These are phyloP conservation scores for Agaricales sp. DNA, from an alignment of 1,284 basidiomycete species.

Conservation along the genomic window DNA sequence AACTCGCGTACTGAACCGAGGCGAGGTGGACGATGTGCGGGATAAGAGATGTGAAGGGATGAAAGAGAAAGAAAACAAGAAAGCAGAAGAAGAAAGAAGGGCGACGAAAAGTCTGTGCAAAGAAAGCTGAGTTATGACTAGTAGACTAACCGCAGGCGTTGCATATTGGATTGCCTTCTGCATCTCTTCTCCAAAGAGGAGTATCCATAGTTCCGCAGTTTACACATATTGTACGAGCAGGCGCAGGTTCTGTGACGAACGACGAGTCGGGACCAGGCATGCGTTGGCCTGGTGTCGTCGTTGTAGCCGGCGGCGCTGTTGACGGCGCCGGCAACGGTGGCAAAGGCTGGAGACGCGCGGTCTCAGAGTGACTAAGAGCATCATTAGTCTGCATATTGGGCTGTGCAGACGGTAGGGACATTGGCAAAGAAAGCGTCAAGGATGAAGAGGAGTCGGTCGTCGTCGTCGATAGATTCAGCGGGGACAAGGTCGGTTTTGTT, in stretches of 20 bases:
- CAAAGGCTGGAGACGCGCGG: not conserved
- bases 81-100: slow-evolving; percentile 13
- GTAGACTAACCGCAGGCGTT: slow-evolving; percentile 75
- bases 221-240: slow-evolving; percentile 38
- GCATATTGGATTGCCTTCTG: slow-evolving; percentile 73
- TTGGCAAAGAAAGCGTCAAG: not conserved
- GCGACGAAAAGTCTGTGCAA: slow-evolving; percentile 20
- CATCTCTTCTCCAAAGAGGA: slow-evolving; percentile 74
- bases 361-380: not conserved
- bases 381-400: not conserved
- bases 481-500: not conserved
- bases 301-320: not conserved
- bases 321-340: no score
- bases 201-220: slow-evolving; percentile 69
- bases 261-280: not conserved
- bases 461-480: no score
- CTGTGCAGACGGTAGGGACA: not conserved
- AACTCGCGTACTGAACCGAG: no score
- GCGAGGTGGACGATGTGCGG: no score
- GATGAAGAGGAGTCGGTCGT: not conserved
- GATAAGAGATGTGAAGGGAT: no score
- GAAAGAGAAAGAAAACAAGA: slow-evolving; percentile 21
- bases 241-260: no score
- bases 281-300: not conserved
- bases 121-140: slow-evolving; percentile 19